These are phyloP conservation scores for Plasmodium fragile DNA, from an alignment of 169 alveolate genomes.

Conservation along the genomic window DNA sequence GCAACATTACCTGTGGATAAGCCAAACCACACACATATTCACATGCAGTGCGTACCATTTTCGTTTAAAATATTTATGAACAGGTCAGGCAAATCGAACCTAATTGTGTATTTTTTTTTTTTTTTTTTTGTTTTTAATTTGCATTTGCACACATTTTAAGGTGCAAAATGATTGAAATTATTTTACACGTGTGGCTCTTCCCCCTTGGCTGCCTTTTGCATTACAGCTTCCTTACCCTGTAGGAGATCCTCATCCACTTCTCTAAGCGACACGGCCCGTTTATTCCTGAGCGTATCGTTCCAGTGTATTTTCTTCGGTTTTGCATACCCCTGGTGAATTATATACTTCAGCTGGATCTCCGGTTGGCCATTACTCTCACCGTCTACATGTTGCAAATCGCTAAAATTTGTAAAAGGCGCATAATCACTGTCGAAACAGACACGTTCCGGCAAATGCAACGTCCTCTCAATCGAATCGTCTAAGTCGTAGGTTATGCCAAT, in stretches of 20 bases:
- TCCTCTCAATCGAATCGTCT: slow-evolving; percentile 70
- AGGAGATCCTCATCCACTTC: neutral
- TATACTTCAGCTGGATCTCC: slow-evolving; percentile 44
- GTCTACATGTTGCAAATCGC: neutral
- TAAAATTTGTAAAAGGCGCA: neutral
- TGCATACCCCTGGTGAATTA: slow-evolving; percentile 62
- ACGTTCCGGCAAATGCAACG: slow-evolving; percentile 24
- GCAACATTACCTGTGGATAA: neutral
- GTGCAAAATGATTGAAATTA: neutral
- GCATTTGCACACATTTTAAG: neutral
- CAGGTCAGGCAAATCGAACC: neutral
- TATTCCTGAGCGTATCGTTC: slow-evolving; percentile 55
- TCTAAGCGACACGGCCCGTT: neutral
- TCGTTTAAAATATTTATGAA: neutral
- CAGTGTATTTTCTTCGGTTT: slow-evolving; percentile 48
- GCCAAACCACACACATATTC: neutral
- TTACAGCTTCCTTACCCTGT: neutral
- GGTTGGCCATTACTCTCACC: neutral
- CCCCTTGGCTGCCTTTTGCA: neutral
- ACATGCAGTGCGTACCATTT: neutral
- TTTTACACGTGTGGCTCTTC: neutral
- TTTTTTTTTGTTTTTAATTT: neutral
- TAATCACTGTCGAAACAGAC: neutral
- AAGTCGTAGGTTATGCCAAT: slow-evolving; percentile 59
- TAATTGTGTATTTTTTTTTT: neutral